Evolutionary conservation across 2,329 filamentous ascomycete genomes (phyloP).

Genomic region (Fusarium pilosicola): DNA sequence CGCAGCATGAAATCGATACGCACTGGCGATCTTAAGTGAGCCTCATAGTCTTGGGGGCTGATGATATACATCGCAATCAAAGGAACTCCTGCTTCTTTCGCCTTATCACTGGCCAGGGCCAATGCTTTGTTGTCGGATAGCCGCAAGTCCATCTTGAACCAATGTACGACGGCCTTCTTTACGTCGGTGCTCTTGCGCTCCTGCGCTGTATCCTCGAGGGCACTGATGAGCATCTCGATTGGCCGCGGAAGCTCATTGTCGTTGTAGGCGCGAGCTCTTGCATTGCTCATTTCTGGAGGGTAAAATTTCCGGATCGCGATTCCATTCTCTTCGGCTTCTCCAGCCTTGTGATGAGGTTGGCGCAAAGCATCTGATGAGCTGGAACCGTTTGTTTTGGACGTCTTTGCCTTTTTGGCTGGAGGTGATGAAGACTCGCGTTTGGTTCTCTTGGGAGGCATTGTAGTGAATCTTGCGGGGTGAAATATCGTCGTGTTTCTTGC

Average conservation of each 20-base stretch:
- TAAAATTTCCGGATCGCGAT: constrained; percentile 82
- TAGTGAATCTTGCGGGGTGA: constrained; percentile 13
- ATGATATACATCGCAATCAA: constrained; percentile 82
- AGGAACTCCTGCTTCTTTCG: constrained; percentile 74
- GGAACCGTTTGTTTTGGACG: constrained; percentile 35
- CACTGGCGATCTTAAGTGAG: constrained; percentile 77
- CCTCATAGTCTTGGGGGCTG: constrained; percentile 85
- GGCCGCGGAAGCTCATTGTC: constrained; percentile 75
- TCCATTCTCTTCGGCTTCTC: constrained; percentile 62
- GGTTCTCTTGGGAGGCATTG: constrained; percentile 43
- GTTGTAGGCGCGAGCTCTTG: constrained; percentile 78
- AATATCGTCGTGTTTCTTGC: background rate
- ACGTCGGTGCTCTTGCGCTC: constrained; percentile 62
- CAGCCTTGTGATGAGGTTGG: constrained; percentile 58
- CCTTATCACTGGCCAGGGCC: constrained; percentile 70
- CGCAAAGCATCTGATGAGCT: constrained; percentile 49
- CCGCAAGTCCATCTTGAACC: constrained; percentile 89
- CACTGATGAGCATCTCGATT: constrained; percentile 72
- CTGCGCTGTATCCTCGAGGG: constrained; percentile 68
- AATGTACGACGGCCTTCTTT: constrained; percentile 78
- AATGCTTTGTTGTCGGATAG: constrained; percentile 78
- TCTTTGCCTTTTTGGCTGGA: constrained; percentile 49
- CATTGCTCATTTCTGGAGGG: constrained; percentile 85
- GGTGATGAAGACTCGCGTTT: constrained; percentile 45
- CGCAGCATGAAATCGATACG: constrained; percentile 85